Base-by-base conservation (phyloP, 306 rosid species). In the Cicer yamashitae region DNA sequence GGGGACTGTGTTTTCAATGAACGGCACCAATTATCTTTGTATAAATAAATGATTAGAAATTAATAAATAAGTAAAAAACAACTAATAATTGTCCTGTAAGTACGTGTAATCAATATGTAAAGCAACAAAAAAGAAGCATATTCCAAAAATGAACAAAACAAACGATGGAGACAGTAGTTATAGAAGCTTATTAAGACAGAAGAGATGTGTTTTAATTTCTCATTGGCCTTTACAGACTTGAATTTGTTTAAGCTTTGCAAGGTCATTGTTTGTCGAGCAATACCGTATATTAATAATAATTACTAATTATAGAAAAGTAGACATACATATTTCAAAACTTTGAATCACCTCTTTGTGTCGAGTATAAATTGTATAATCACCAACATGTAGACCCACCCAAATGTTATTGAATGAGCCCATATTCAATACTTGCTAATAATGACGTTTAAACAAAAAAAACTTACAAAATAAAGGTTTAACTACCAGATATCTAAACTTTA, bases 311-410 rank as follows among this genome's bases (percentile, higher is more conserved):
- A 22, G 30, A 22, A 22, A 22, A 22, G 2, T 22, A 22, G 1
- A 22, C 30, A 22, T 22, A 22, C 30, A 22, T 22, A 22, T 22
- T 22, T 81, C 50, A 68, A 65, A 77, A 79, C 77, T 71, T 79
- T 77, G 0, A 58, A 65, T 83, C 81, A 83, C 88, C 73, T 73
- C 57, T 52, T 74, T 58, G 65, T 87, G 92, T 87, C 82, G 67
- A 82, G 84, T 71, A 83, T 17, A 17, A 17, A 17, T 17, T 17
- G 18, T 17, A 17, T 71, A 73, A 65, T 87, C 69, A 67, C 88
- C 82, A 83, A 83, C 97, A 89, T 89, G 89, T 84, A 81, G 92
- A 83, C 89, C 89, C 86, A 41, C 63, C 70, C 84, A 87, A 50
- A 70, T 74, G 84, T 79, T 79, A 77, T 47, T 79, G 22, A 70